Evolutionary conservation across 768 basidiomycete species (phyloP), one percentile per base, ranked within the genome.

Genomic region (Agrocybe pediades): DNA sequence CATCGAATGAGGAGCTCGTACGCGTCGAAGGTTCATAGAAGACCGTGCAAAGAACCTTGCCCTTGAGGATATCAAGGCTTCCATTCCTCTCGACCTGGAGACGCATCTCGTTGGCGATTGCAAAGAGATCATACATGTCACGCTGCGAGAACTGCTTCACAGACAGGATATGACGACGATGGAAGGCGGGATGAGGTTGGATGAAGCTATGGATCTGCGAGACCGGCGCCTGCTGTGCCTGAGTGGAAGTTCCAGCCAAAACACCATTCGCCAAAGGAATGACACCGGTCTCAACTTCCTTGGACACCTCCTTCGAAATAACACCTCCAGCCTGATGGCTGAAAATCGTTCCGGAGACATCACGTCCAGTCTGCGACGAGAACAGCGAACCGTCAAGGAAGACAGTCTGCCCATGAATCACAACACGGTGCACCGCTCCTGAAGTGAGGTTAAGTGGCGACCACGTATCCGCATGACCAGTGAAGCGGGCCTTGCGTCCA

Each of bases 11-110:
- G 3, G 90, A 82, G 57, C 92, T 94, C 2, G 97, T 99, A 27
- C 97, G 82, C 2, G 97, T 99, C 2, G 95, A 97, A 1, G 96
- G 92, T 68, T 99, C 97, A 69, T 94, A 99, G 80, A 99, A 99
- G 30, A 95, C 68, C 19, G 87, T 95, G 66, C 89, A 93, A 6
- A 99, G 81, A 1, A 99, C 87, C 55, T 88, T 91, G 30, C 96
- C 96, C 58, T 88, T 90, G 41, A 98, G 78, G 53, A 97, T 84
- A 60, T 98, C 94, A 51, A 98, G 77, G 0, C 83, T 81, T 1
- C 95, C 93, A 63, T 86, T 89, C 25, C 95, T 84, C 71, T 99
- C 97, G 13, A 98, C 95, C 64, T 95, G 95, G 30, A 93, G 80
- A 46, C 92, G 89, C 95, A 99, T 95, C 73, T 99, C 97, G 60